Evolutionary conservation across 495 filamentous ascomycete species (phyloP), one percentile per base, ranked within the genome.

Genomic region (Neurospora africana): DNA sequence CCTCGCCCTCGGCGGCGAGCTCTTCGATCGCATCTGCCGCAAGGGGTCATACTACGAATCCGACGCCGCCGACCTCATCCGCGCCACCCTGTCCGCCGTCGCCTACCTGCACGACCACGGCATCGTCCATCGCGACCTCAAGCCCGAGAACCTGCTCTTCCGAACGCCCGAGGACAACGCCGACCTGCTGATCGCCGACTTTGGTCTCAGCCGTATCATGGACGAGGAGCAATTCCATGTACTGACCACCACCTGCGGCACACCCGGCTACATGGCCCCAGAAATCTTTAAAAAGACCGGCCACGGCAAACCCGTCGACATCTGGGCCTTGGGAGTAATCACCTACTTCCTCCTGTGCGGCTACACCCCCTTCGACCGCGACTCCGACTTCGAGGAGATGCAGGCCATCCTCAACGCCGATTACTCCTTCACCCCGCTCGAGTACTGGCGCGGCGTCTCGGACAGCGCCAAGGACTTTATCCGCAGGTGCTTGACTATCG

Each of bases 181-280:
- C 72, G 91, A 93, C 79, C 83, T 99, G n/a, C 83, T 99, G 70
- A 98, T 99, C 78, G 95, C 96, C 41, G 95, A 99, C 80, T 99
- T 99, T 77, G 95, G 95, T 10, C 83, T 99, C 39, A 92, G 89
- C 15, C 86, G 95, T 53, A 98, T 99, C 81, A 98, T 99, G 94
- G 96, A 99, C 79, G 96, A 98, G 83, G 94, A 98, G 81, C 93
- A 98, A 78, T 98, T 99, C 80, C 96, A 98, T 78, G 94, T 98
- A 35, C 83, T 99, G 41, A 99, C 96, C 5, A 99, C 95, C 2
- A 99, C 95, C 4, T 99, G 95, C 78, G 95, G 95, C 39, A 99
- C 95, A 8, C 95, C 95, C 0, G 96, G 96, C 37, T 99, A 99
- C 82, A 99, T 99, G 79, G 96, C 96, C 0, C 95, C 95, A 3